Evolutionary conservation across 2,329 filamentous ascomycete genomes (phyloP), one percentile per base, ranked within the genome.

Genomic region (Dothidotthia symphoricarpi): DNA sequence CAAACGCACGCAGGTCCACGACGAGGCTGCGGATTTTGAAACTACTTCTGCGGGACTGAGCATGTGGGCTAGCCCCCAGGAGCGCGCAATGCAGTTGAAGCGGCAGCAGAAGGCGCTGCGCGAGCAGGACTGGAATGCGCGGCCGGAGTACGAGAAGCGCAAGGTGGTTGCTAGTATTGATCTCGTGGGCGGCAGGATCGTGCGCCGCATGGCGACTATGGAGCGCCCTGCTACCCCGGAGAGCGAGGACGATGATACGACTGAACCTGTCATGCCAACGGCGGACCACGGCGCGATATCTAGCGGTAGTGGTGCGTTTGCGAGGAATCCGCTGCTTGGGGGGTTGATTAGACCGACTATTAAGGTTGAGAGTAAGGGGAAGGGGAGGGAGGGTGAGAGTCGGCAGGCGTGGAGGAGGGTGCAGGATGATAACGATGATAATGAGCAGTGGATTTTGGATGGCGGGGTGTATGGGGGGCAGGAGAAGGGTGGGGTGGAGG

Each of bases 91-190:
- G 49, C 88, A 93, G 63, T 70, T 95, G 40, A 94, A 91, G 67
- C 78, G 82, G 41, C 90, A 95, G 68, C 89, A 95, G 68, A 87
- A 86, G 62, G 72, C 90, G 3, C 68, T 95, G 51, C 74, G 88
- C 4, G 88, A 95, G 67, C 83, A 93, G 75, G 87, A 95, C 57
- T 94, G 89, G 82, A 86, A 85, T 51, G 83, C 85, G 3, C 74
- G 79, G 34, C 88, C 89, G 0, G 90, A 94, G 46, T 95, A 89
- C 66, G 90, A 96, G 71, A 95, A 91, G 75, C 78, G 87, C 41
- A 81, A 78, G 53, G 83, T 93, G 43, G 85, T 96, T 1, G 78
- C 94, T 50, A 91, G 86, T 58, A 86, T 95, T 44, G 88, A 95
- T 61, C 70, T 95, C 1, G 82, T 83, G 7, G 84, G 83, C 0